phyloP scores from a whole-genome alignment of 495 filamentous ascomycete species.

The Endocarpon pusillum region DNA sequence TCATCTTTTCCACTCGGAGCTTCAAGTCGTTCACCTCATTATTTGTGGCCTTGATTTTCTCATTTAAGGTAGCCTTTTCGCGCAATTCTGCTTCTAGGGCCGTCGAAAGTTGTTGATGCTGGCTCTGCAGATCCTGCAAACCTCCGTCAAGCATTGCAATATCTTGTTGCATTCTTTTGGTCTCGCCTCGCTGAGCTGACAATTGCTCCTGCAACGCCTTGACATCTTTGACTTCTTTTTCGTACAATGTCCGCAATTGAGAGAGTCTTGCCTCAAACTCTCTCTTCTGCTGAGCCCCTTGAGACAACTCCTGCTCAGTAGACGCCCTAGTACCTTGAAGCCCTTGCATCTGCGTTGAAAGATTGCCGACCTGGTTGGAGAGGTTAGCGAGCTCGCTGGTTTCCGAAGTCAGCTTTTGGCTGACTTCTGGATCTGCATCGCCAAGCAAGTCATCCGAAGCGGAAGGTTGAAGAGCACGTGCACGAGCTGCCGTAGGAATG shows the following conservation, averaged over 20 bases:
- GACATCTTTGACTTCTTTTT: slow-evolving; percentile 78
- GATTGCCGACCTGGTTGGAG: slow-evolving; percentile 79
- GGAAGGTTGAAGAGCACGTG: slow-evolving; percentile 30
- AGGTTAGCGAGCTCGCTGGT: slow-evolving; percentile 90
- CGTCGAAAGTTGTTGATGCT: slow-evolving; percentile 57
- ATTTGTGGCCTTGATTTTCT: slow-evolving; percentile 70
- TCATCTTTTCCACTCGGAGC: slow-evolving; percentile 77
- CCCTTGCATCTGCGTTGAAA: slow-evolving; percentile 86
- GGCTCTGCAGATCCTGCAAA: slow-evolving; percentile 68
- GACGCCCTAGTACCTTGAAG: slow-evolving; percentile 63
- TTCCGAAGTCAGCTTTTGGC: slow-evolving; percentile 71
- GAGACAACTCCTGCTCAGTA: slow-evolving; percentile 62
- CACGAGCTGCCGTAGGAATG: slow-evolving; percentile 33
- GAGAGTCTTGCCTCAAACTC: slow-evolving; percentile 78
- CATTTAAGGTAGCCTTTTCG: slow-evolving; percentile 73
- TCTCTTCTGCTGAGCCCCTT: slow-evolving; percentile 67
- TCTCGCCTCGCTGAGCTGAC: slow-evolving; percentile 54
- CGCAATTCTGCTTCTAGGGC: slow-evolving; percentile 73
- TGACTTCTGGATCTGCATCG: slow-evolving; percentile 79
- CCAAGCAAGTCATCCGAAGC: slow-evolving; percentile 83
- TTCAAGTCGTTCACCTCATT: slow-evolving; percentile 64
- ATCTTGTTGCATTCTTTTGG: slow-evolving; percentile 65
- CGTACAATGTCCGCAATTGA: slow-evolving; percentile 72
- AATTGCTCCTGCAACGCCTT: slow-evolving; percentile 73
- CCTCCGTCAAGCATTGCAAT: slow-evolving; percentile 64